Percentiles rank a stretch among this genome's conserved stretches.
These are phyloP conservation scores for Murraya koenigii DNA, from an alignment of 345 rosid species.

Conservation along the genomic window DNA sequence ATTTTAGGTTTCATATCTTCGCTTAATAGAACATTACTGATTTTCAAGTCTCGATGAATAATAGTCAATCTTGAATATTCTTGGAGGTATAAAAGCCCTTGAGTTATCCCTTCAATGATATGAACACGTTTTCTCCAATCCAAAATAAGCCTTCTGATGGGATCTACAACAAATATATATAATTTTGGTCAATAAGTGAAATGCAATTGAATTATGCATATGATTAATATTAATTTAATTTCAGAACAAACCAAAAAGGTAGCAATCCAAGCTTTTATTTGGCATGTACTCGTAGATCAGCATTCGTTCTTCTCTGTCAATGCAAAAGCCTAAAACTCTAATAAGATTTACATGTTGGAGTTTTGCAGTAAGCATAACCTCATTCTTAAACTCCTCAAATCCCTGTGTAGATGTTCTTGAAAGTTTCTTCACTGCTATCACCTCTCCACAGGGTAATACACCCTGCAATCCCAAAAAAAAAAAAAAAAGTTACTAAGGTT, in stretches of 20 bases:
- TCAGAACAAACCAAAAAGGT: conserved; percentile 22
- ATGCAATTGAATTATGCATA: not conserved
- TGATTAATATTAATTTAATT: too few relatives aligned
- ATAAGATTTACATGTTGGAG: conserved; percentile 19
- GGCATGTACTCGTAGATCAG: conserved; percentile 17
- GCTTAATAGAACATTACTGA: conserved; percentile 36
- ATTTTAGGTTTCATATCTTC: conserved; percentile 35
- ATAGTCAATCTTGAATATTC: conserved; percentile 44
- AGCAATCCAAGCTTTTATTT: conserved; percentile 23
- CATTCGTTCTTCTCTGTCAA: conserved; percentile 8
- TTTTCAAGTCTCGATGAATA: conserved; percentile 44
- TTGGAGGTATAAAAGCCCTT: conserved; percentile 49
- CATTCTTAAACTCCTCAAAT: conserved; percentile 28
- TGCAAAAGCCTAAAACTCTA: conserved; percentile 14
- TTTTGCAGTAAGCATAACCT: conserved; percentile 19
- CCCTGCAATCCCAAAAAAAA: not conserved
- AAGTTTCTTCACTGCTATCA: conserved; percentile 22
- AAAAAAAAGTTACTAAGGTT: too few relatives aligned
- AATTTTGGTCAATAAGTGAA: not conserved
- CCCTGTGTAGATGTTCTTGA: conserved; percentile 18
- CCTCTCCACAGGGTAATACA: not conserved
- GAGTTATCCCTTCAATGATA: conserved; percentile 41
- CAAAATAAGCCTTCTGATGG: not conserved
- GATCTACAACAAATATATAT: conserved; percentile 22
- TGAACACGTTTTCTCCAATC: conserved; percentile 31